Percentiles rank a stretch among this genome's conserved stretches.
Conservation (phyloP, 2,329 filamentous ascomycete genomes). For the Sporothrix brunneoviolacea region DNA sequence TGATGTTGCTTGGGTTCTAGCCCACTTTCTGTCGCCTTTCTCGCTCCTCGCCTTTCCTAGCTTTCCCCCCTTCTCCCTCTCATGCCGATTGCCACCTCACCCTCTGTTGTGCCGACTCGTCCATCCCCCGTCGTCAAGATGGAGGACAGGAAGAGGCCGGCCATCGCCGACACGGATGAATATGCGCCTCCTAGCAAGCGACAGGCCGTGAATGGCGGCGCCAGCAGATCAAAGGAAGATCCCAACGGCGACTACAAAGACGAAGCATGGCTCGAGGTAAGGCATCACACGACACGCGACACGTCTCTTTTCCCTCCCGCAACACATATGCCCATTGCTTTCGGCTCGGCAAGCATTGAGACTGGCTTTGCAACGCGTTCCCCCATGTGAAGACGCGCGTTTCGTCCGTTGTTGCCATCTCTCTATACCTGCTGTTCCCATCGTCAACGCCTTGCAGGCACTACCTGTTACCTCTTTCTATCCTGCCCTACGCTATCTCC, state of each 20-base stretch:
- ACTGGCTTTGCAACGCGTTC: background rate
- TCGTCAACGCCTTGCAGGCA: background rate
- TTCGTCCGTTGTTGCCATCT: too few relatives aligned
- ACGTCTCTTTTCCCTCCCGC: slow-evolving; percentile 11
- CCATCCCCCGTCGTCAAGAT: slow-evolving; percentile 86
- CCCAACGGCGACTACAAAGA: slow-evolving; percentile 51
- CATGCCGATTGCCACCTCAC: slow-evolving; percentile 80
- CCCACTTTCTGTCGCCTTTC: slow-evolving; percentile 1
- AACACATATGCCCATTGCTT: slow-evolving; percentile 16
- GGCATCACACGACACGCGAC: slow-evolving; percentile 35
- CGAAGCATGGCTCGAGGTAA: slow-evolving; percentile 59
- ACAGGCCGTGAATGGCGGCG: slow-evolving; percentile 76
- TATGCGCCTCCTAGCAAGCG: slow-evolving; percentile 85
- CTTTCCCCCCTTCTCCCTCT: slow-evolving; percentile 45
- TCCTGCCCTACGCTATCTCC: background rate
- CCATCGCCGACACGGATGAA: slow-evolving; percentile 72
- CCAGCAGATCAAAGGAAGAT: slow-evolving; percentile 46
- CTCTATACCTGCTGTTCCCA: too few relatives aligned
- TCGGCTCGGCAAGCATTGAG: background rate
- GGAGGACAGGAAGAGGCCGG: slow-evolving; percentile 98
- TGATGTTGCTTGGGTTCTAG: background rate
- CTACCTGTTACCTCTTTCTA: background rate
- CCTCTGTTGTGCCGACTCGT: slow-evolving; percentile 58
- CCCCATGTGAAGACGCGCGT: too few relatives aligned
- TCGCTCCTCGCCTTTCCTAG: slow-evolving; percentile 14